phyloP scores from a whole-genome alignment of 768 basidiomycete genomes.

The Udeniomyces megalosporus region DNA sequence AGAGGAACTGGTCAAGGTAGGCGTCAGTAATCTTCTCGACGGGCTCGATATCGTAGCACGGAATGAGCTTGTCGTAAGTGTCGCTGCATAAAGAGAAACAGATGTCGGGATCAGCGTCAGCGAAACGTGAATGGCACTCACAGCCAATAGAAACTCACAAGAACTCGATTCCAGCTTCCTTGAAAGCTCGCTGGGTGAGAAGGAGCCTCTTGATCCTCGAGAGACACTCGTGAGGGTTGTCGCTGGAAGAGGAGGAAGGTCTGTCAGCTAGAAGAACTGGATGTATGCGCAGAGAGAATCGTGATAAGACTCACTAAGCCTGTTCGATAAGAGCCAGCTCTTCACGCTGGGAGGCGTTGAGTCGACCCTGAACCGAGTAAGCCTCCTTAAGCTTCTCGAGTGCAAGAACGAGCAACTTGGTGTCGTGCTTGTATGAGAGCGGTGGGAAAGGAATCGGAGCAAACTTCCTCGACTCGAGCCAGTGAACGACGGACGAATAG shows the following conservation, averaged over 20 bases:
- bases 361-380: slow-evolving; percentile 89
- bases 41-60: slow-evolving; percentile 97
- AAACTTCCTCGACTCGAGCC: slow-evolving; percentile 95
- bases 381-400: slow-evolving; percentile 98
- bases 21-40: slow-evolving; percentile 99
- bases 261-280: not conserved
- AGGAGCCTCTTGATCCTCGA: slow-evolving; percentile 96
- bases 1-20: slow-evolving; percentile 75
- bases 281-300: not conserved
- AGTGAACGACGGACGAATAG: slow-evolving; percentile 96
- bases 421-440: slow-evolving; percentile 96
- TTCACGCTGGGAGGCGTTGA: slow-evolving; percentile 96
- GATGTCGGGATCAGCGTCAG: not conserved
- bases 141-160: too few relatives aligned
- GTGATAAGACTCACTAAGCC: slow-evolving; percentile 37
- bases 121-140: too few relatives aligned
- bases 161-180: slow-evolving; percentile 74
- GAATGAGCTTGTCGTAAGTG: slow-evolving; percentile 94
- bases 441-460: slow-evolving; percentile 99
- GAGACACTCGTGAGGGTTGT: slow-evolving; percentile 97
- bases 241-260: slow-evolving; percentile 29
- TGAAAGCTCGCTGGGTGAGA: slow-evolving; percentile 94
- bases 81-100: slow-evolving; percentile 59
- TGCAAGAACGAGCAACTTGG: slow-evolving; percentile 87
- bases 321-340: slow-evolving; percentile 96